Percentiles rank a stretch among this genome's conserved stretches.
phyloP scores from a whole-genome alignment of 371 early-diverging fungal genomes.

The Rhizopus delemar region DNA sequence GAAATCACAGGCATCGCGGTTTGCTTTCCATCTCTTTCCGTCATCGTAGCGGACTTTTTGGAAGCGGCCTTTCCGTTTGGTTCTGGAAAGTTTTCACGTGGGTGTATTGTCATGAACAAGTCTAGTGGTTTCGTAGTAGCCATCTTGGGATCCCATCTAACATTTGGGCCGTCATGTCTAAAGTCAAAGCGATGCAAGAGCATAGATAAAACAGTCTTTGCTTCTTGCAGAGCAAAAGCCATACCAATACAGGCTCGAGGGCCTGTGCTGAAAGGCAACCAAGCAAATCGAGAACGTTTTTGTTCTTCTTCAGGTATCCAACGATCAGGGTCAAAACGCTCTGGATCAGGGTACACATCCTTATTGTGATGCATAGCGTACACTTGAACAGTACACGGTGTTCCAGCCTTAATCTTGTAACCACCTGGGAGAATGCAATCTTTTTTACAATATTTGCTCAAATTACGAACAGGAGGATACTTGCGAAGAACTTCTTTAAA shows the following conservation, averaged over 20 bases:
- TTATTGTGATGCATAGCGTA: conserved; percentile 50
- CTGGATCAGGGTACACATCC: conserved; percentile 49
- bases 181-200: conserved; percentile 45
- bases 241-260: conserved; percentile 52
- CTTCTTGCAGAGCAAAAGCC: conserved; percentile 62
- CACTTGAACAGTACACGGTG: conserved; percentile 25
- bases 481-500: conserved; percentile 59
- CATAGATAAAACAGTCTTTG: conserved; percentile 58
- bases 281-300: conserved; percentile 52
- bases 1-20: conserved; percentile 17
- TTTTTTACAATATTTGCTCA: conserved; percentile 52
- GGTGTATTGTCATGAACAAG: conserved; percentile 36
- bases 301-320: conserved; percentile 57
- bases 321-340: conserved; percentile 57
- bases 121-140: conserved; percentile 45
- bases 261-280: conserved; percentile 60
- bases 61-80: conserved; percentile 19
- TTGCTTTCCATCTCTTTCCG: conserved; percentile 1
- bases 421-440: conserved; percentile 56
- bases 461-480: conserved; percentile 50
- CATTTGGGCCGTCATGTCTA: conserved; percentile 42
- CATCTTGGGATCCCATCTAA: conserved; percentile 32
- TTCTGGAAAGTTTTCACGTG: conserved; percentile 44
- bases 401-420: conserved; percentile 32
- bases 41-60: neutral